Percentiles rank a stretch among this genome's conserved stretches.
These are phyloP conservation scores for Kitagawia praeruptora DNA, from an alignment of 129 eudicot species.

Conservation along the genomic window DNA sequence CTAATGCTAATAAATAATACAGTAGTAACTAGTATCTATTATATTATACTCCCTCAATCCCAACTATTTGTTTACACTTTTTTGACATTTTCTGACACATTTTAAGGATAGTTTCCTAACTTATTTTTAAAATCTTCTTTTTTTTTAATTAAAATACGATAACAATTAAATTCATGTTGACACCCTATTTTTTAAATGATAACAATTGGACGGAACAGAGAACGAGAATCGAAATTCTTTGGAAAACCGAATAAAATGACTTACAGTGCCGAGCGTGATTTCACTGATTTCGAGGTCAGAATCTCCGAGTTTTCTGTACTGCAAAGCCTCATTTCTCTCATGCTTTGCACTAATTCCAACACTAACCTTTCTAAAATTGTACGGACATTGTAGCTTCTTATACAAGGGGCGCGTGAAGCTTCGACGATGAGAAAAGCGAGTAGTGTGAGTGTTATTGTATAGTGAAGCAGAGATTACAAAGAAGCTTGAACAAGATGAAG, in stretches of 20 bases:
- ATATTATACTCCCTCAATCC: too few relatives aligned
- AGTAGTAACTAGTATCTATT: too few relatives aligned
- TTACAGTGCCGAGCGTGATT: slow-evolving; percentile 82
- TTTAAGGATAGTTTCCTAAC: too few relatives aligned
- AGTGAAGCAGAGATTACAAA: slow-evolving; percentile 15
- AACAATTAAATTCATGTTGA: too few relatives aligned
- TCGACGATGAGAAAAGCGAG: slow-evolving; percentile 17
- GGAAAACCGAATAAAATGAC: not conserved
- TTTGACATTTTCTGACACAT: too few relatives aligned
- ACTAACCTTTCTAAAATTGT: slow-evolving; percentile 1
- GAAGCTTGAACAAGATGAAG: slow-evolving; percentile 25
- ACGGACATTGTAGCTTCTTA: not conserved
- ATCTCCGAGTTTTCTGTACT: slow-evolving; percentile 76
- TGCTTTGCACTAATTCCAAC: slow-evolving; percentile 25
- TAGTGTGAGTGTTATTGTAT: slow-evolving; percentile 10
- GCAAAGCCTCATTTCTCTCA: slow-evolving; percentile 40
- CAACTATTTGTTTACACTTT: too few relatives aligned
- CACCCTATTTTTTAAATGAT: too few relatives aligned
- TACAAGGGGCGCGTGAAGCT: slow-evolving; percentile 29
- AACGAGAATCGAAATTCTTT: too few relatives aligned
- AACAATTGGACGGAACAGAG: too few relatives aligned
- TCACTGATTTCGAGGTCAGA: slow-evolving; percentile 84
- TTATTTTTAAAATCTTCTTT: too few relatives aligned
- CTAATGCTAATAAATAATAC: too few relatives aligned
- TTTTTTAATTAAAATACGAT: too few relatives aligned